Evolutionary conservation across 2,329 filamentous ascomycete species (phyloP).

Genomic region (Hirsutella minnesotensis): DNA sequence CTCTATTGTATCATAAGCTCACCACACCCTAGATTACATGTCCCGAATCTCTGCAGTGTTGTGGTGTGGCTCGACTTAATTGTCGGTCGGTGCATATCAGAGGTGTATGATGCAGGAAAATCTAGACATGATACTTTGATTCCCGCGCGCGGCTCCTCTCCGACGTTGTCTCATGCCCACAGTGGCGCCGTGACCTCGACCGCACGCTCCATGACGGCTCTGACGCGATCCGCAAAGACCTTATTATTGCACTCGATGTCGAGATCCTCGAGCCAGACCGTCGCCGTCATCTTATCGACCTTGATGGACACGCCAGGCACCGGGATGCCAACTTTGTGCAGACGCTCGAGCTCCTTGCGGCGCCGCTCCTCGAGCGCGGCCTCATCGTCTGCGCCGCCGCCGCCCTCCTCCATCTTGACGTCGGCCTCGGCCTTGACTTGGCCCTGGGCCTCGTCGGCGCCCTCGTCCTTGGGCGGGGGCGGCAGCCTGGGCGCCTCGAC

Average conservation of each 20-base stretch:
- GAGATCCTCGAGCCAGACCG: constrained; percentile 83
- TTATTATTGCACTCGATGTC: constrained; percentile 79
- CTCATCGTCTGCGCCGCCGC: constrained; percentile 22
- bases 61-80: too few species aligned
- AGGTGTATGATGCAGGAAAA: too few species aligned
- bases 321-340: constrained; percentile 77
- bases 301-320: constrained; percentile 80
- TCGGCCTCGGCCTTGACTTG: not conserved
- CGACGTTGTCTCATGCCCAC: constrained; percentile 40
- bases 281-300: constrained; percentile 78
- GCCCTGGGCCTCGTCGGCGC: constrained; percentile 1
- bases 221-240: constrained; percentile 71
- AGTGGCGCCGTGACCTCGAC: constrained; percentile 77
- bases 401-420: not conserved
- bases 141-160: too few species aligned
- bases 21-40: constrained; percentile 7
- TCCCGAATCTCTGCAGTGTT: not conserved
- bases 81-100: too few species aligned
- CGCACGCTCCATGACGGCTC: constrained; percentile 79
- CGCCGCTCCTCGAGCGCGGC: constrained; percentile 36
- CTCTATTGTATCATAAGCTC: constrained; percentile 17
- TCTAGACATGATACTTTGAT: too few species aligned
- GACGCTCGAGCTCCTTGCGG: constrained; percentile 60
- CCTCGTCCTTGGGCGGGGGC: constrained; percentile 21
- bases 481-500: constrained; percentile 54